These are phyloP conservation scores for Linum tenue DNA, from an alignment of 345 rosid species.

Conservation along the genomic window DNA sequence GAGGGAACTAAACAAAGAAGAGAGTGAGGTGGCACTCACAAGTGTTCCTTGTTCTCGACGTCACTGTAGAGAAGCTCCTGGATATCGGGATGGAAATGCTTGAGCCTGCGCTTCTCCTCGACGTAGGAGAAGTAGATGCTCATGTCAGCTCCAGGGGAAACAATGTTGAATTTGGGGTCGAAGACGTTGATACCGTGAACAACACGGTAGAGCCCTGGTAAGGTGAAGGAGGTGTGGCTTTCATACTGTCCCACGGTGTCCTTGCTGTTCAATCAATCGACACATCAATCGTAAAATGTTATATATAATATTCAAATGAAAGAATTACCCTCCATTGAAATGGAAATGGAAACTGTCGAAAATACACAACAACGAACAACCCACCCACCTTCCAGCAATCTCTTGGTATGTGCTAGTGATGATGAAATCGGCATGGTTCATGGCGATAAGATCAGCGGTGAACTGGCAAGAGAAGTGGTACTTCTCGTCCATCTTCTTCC, in stretches of 20 bases:
- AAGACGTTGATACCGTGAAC: constrained; percentile 59
- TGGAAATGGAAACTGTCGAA: no score
- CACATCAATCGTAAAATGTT: neutral
- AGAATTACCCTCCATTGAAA: neutral
- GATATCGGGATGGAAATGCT: constrained; percentile 41
- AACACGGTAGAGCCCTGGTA: constrained; percentile 52
- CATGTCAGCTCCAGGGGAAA: constrained; percentile 63
- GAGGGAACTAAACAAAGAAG: neutral
- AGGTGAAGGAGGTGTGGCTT: constrained; percentile 55
- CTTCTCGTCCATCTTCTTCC: neutral
- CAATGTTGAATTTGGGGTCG: constrained; percentile 56
- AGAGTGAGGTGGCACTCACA: constrained; percentile 30
- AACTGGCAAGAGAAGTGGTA: neutral
- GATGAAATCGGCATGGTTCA: neutral
- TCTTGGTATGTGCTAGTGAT: neutral
- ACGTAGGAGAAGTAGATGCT: constrained; percentile 49
- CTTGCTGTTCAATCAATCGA: constrained; percentile 22
- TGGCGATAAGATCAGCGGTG: neutral
- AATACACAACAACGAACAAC: no score
- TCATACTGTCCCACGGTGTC: constrained; percentile 49
- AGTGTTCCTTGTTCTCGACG: constrained; percentile 42
- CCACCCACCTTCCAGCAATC: neutral
- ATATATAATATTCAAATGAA: no score
- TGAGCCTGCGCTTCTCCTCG: constrained; percentile 40
- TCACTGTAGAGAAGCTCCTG: constrained; percentile 37